These are phyloP conservation scores for Retiboletus flavoniger DNA, from an alignment of 1,284 basidiomycete genomes.

Conservation along the genomic window DNA sequence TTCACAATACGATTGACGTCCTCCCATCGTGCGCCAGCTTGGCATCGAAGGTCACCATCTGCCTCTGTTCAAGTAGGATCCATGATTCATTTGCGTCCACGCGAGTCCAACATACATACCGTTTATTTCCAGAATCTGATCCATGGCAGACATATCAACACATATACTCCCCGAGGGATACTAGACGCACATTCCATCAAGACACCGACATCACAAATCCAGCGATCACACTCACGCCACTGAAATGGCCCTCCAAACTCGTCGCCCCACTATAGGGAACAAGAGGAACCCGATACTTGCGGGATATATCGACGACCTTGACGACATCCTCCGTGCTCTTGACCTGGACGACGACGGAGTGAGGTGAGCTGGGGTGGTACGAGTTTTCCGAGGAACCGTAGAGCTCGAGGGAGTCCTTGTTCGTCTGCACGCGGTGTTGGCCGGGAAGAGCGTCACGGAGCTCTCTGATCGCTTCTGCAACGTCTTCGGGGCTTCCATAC, in stretches of 20 bases:
- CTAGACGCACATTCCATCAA: slow-evolving; percentile 26
- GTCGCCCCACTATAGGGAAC: slow-evolving; percentile 60
- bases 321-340: slow-evolving; percentile 57
- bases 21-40: slow-evolving; percentile 86
- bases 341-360: slow-evolving; percentile 58
- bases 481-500: slow-evolving; percentile 49
- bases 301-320: slow-evolving; percentile 55
- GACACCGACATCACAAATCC: not conserved
- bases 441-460: slow-evolving; percentile 49
- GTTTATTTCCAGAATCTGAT: slow-evolving; percentile 55
- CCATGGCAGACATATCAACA: slow-evolving; percentile 65
- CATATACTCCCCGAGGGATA: slow-evolving; percentile 61
- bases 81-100: not conserved
- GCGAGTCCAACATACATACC: slow-evolving; percentile 25
- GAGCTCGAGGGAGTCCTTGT: slow-evolving; percentile 47
- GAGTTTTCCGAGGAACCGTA: slow-evolving; percentile 69
- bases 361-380: slow-evolving; percentile 63
- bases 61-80: slow-evolving; percentile 37
- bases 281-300: slow-evolving; percentile 35
- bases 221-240: slow-evolving; percentile 33
- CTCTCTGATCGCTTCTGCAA: slow-evolving; percentile 55
- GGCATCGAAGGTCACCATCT: slow-evolving; percentile 74
- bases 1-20: slow-evolving; percentile 78
- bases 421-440: slow-evolving; percentile 47
- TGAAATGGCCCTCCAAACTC: slow-evolving; percentile 51